A percentile compares a stretch with the other conserved stretches of the same genome.
Conservation (phyloP, 139 green algal genomes). For the Nannochloris sp. region DNA sequence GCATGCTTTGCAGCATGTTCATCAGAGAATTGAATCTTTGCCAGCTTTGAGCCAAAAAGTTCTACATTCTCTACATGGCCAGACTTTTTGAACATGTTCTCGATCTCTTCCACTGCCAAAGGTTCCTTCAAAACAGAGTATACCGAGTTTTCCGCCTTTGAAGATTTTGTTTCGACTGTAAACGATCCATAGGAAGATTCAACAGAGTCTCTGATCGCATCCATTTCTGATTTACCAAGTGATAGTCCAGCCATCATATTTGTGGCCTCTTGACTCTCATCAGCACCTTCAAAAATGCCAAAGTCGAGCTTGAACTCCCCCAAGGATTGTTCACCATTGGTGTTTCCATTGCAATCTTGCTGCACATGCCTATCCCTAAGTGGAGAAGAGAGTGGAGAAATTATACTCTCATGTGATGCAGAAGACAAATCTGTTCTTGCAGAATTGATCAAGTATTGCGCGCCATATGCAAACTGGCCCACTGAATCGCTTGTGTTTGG, state of each 20-base stretch:
- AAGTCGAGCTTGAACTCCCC: neutral
- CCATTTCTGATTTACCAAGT: too few species aligned
- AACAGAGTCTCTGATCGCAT: too few species aligned
- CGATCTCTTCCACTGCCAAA: slow-evolving; percentile 40
- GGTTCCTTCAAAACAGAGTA: slow-evolving; percentile 39
- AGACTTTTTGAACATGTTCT: slow-evolving; percentile 38
- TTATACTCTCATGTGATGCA: neutral
- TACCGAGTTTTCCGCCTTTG: neutral
- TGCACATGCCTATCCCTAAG: neutral
- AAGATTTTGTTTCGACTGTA: too few species aligned
- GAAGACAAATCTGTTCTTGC: slow-evolving; percentile 8
- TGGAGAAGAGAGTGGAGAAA: slow-evolving; percentile 10
- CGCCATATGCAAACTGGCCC: neutral
- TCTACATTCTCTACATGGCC: slow-evolving; percentile 34
- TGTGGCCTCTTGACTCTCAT: neutral
- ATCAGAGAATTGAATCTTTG: too few species aligned
- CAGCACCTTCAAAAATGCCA: neutral
- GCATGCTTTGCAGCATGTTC: too few species aligned
- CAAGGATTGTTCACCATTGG: neutral
- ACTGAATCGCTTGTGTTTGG: slow-evolving; percentile 4
- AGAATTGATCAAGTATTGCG: neutral
- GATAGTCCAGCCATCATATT: too few species aligned
- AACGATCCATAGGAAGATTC: too few species aligned
- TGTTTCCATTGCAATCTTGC: neutral
- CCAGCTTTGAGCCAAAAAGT: slow-evolving; percentile 14